Evolutionary conservation across 352 stramenopile species (phyloP).

Genomic region (Lagenidium giganteum): DNA sequence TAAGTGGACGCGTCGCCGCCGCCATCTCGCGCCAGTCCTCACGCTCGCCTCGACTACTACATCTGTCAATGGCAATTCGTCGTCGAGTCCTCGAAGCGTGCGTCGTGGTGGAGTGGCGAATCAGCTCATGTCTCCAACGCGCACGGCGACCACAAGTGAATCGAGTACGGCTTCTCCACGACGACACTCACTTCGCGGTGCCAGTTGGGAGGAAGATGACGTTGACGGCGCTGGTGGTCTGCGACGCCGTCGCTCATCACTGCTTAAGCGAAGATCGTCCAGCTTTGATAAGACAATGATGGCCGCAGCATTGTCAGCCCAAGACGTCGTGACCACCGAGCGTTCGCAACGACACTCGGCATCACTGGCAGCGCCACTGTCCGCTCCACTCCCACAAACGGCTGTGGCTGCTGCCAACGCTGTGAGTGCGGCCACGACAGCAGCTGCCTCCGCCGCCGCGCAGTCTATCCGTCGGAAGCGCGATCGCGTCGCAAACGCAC

Average conservation of each 20-base stretch:
- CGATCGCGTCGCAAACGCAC: too few relatives aligned
- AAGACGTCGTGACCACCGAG: too few relatives aligned
- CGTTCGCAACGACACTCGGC: too few relatives aligned
- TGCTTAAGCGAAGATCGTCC: constrained; percentile 14
- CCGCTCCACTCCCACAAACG: too few relatives aligned
- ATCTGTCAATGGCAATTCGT: not conserved
- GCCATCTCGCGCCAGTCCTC: constrained; percentile 51
- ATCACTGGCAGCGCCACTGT: not conserved
- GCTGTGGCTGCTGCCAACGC: too few relatives aligned
- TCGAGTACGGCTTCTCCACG: constrained; percentile 7
- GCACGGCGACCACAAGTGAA: too few relatives aligned
- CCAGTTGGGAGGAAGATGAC: constrained; percentile 13
- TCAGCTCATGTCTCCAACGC: not conserved
- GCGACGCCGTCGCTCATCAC: not conserved
- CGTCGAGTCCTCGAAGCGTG: not conserved
- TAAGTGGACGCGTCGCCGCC: constrained; percentile 57
- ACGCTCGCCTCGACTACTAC: constrained; percentile 1
- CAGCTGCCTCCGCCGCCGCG: too few relatives aligned
- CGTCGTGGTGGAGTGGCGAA: not conserved
- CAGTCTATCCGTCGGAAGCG: too few relatives aligned
- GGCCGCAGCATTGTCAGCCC: too few relatives aligned
- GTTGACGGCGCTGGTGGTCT: too few relatives aligned
- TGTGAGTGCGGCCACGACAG: too few relatives aligned
- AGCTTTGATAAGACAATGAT: constrained; percentile 12
- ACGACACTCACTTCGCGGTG: constrained; percentile 7